These are phyloP conservation scores for Colletotrichum lini DNA, from an alignment of 2,329 filamentous ascomycete genomes.

Conservation along the genomic window DNA sequence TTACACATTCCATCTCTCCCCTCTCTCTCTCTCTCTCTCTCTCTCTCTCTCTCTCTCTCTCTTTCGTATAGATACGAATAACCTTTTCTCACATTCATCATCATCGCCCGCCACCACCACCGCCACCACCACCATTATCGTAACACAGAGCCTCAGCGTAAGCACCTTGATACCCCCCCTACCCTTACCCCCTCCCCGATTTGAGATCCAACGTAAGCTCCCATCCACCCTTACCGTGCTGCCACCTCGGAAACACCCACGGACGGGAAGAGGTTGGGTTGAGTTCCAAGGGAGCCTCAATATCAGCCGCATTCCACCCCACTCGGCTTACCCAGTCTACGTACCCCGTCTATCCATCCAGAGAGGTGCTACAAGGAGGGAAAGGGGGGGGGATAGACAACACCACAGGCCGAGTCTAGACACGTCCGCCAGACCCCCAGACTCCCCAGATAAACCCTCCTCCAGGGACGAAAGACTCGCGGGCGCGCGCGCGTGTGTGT, in stretches of 20 bases:
- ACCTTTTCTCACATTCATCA: neutral
- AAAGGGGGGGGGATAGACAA: too few relatives aligned
- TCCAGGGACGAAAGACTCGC: too few relatives aligned
- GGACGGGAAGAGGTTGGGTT: neutral
- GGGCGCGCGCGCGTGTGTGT: too few relatives aligned
- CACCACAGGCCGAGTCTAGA: too few relatives aligned
- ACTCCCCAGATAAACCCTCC: too few relatives aligned
- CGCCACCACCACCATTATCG: neutral
- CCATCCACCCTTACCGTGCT: neutral
- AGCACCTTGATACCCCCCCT: neutral
- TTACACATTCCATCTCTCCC: too few relatives aligned
- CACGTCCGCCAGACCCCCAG: too few relatives aligned
- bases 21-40: too few relatives aligned
- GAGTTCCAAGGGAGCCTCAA: constrained; percentile 23
- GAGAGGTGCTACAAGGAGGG: neutral
- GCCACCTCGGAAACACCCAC: neutral
- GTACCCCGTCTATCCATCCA: neutral
- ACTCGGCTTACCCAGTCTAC: neutral
- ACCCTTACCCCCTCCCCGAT: neutral
- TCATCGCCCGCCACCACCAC: neutral
- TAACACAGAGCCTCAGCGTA: too few relatives aligned
- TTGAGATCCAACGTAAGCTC: constrained; percentile 9
- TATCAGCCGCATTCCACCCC: constrained; percentile 22
- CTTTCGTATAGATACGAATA: neutral
- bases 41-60: neutral